Evolutionary conservation across 2,329 filamentous ascomycete genomes (phyloP).

Genomic region (Rosellinia necatrix): DNA sequence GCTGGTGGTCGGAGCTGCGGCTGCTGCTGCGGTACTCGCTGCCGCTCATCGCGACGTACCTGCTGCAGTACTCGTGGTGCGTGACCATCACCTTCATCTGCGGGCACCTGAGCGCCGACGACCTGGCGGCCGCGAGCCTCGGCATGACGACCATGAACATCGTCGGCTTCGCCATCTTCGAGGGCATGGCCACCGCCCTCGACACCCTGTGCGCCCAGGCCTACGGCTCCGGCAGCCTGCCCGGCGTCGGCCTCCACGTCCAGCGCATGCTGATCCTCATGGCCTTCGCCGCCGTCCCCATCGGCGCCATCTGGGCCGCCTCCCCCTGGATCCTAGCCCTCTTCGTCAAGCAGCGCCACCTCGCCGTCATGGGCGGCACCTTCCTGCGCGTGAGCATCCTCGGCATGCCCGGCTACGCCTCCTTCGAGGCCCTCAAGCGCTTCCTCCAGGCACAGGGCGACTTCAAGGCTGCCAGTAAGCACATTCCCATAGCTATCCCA

Average conservation of each 20-base stretch:
- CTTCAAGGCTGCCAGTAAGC: slow-evolving; percentile 50
- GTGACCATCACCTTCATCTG: slow-evolving; percentile 57
- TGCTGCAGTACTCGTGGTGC: slow-evolving; percentile 58
- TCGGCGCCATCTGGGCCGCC: slow-evolving; percentile 53
- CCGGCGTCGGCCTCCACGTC: slow-evolving; percentile 55
- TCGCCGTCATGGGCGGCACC: slow-evolving; percentile 53
- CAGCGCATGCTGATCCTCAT: slow-evolving; percentile 59
- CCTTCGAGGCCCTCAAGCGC: slow-evolving; percentile 58
- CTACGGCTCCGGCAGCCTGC: slow-evolving; percentile 53
- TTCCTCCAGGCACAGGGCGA: slow-evolving; percentile 60
- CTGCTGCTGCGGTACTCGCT: slow-evolving; percentile 47
- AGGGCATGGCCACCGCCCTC: slow-evolving; percentile 56
- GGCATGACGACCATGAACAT: slow-evolving; percentile 60
- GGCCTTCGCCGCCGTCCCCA: slow-evolving; percentile 51
- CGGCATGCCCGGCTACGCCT: slow-evolving; percentile 57
- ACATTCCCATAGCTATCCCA: neutral
- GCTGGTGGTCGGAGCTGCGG: slow-evolving; percentile 35
- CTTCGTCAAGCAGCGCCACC: slow-evolving; percentile 51
- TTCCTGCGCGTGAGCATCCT: slow-evolving; percentile 55
- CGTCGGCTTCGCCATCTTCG: slow-evolving; percentile 54
- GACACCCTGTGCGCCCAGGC: slow-evolving; percentile 58
- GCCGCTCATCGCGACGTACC: slow-evolving; percentile 57
- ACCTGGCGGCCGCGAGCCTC: slow-evolving; percentile 56
- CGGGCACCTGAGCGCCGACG: slow-evolving; percentile 56
- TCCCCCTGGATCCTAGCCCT: slow-evolving; percentile 52